Evolutionary conservation across 2,329 filamentous ascomycete species (phyloP).

Genomic region (Trichoderma arundinaceum): DNA sequence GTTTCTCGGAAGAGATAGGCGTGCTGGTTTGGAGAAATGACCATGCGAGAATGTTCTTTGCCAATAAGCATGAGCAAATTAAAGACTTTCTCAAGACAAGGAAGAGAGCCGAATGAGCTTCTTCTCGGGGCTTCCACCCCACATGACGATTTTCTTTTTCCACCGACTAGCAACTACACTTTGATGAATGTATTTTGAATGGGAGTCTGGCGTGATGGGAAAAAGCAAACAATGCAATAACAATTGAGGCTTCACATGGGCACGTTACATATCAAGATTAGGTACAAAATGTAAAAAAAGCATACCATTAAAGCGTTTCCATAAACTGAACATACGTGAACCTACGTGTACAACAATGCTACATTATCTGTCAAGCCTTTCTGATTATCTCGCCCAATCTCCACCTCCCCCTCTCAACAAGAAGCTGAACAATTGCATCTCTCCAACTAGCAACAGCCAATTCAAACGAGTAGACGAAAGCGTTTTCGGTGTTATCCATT

Average conservation of each 20-base stretch:
- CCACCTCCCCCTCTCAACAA: background rate
- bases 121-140: background rate
- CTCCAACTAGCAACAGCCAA: constrained; percentile 23
- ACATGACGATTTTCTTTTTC: background rate
- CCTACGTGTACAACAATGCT: constrained; percentile 14
- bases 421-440: background rate
- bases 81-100: constrained; percentile 75
- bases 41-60: constrained; percentile 83
- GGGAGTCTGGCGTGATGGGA: constrained; percentile 10
- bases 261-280: background rate
- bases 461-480: background rate
- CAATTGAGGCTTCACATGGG: background rate
- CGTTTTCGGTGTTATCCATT: background rate
- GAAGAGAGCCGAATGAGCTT: constrained; percentile 54
- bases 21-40: constrained; percentile 89
- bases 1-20: constrained; percentile 88
- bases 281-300: background rate
- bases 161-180: background rate
- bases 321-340: background rate
- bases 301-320: background rate
- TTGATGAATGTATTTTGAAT: background rate
- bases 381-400: background rate
- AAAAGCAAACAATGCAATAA: background rate
- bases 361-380: background rate
- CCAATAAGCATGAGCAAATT: constrained; percentile 88